phyloP scores from a whole-genome alignment of 2,329 filamentous ascomycete genomes.

The Phialemoniopsis sp. region DNA sequence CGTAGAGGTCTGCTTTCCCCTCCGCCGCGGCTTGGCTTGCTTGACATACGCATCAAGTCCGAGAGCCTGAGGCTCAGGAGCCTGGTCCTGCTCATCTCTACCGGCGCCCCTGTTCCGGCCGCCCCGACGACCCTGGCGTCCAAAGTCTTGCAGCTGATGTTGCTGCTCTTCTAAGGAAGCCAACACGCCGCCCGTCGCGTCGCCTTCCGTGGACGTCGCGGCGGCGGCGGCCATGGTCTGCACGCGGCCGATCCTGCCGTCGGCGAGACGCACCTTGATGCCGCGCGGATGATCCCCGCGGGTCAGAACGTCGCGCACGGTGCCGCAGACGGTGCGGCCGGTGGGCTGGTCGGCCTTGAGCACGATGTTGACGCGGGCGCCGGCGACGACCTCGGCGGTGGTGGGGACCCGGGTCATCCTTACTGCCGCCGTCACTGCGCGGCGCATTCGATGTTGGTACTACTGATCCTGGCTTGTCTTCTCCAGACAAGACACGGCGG shows the following conservation, averaged over 20 bases:
- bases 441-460: neutral
- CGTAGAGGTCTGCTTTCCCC: constrained; percentile 11
- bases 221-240: constrained; percentile 48
- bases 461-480: no score
- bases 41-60: constrained; percentile 44
- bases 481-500: no score
- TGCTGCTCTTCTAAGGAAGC: no score
- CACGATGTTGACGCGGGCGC: constrained; percentile 66
- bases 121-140: constrained; percentile 5
- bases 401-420: constrained; percentile 33
- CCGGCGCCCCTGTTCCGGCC: constrained; percentile 21
- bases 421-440: neutral
- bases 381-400: constrained; percentile 50
- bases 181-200: constrained; percentile 11
- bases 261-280: constrained; percentile 71
- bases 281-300: constrained; percentile 71
- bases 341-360: constrained; percentile 74
- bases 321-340: constrained; percentile 64
- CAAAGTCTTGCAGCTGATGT: no score
- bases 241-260: constrained; percentile 70
- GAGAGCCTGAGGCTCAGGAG: constrained; percentile 19
- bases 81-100: constrained; percentile 31
- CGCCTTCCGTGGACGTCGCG: constrained; percentile 1
- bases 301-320: constrained; percentile 65
- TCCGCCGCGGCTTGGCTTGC: constrained; percentile 22